Conservation (phyloP, 495 filamentous ascomycete genomes). For the Xylaria flabelliformis region DNA sequence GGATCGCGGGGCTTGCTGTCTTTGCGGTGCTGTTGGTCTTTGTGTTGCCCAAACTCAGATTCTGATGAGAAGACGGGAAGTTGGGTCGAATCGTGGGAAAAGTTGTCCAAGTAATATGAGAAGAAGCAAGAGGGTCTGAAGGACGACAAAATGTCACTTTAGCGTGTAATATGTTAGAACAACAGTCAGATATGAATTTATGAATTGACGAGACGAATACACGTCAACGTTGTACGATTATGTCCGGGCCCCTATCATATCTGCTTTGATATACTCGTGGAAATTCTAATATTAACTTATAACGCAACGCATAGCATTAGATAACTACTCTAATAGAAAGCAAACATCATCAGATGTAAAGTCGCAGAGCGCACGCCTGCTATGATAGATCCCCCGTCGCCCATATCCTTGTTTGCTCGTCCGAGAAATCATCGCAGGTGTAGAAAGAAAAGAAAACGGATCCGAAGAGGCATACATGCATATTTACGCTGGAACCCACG, state of each 20-base stretch:
- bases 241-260: background rate
- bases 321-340: background rate
- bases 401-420: background rate
- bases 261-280: background rate
- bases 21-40: constrained; percentile 76
- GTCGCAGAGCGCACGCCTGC: background rate
- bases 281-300: background rate
- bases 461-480: background rate
- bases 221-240: constrained; percentile 16
- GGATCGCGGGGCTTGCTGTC: constrained; percentile 80
- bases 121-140: background rate
- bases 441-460: background rate
- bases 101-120: background rate
- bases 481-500: background rate
- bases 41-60: constrained; percentile 83
- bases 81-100: background rate
- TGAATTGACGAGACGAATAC: constrained; percentile 19
- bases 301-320: constrained; percentile 1
- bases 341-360: constrained; percentile 1
- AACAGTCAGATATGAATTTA: constrained; percentile 10
- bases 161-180: constrained; percentile 20
- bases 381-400: background rate
- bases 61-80: constrained; percentile 53
- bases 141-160: background rate
- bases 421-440: constrained; percentile 2